phyloP scores from a whole-genome alignment of 73 alveolate genomes.

The Breviolum minutum region DNA sequence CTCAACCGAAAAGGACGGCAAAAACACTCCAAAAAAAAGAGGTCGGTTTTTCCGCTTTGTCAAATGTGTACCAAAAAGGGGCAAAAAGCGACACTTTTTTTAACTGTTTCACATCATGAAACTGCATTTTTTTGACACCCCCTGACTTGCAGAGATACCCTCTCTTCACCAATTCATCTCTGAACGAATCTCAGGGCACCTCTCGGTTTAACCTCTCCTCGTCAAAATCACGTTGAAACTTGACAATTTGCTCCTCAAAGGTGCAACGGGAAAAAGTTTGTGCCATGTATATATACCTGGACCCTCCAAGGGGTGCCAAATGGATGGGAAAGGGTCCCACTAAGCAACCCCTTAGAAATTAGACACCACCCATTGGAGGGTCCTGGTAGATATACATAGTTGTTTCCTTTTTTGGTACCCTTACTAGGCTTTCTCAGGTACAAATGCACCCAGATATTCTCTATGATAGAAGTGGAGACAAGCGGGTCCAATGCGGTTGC shows the following conservation, averaged over 20 bases:
- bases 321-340: too few species aligned
- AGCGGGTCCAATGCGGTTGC: too few species aligned
- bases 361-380: too few species aligned
- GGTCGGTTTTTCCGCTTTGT: neutral
- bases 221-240: constrained; percentile 91
- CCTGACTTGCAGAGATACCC: neutral
- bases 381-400: neutral
- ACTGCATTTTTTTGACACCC: too few species aligned
- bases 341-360: too few species aligned
- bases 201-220: constrained; percentile 87
- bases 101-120: too few species aligned
- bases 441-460: too few species aligned
- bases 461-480: neutral
- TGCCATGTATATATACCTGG: too few species aligned
- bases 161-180: neutral
- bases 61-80: neutral
- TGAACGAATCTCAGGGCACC: neutral
- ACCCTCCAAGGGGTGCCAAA: neutral
- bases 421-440: neutral
- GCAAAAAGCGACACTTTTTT: neutral
- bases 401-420: neutral
- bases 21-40: too few species aligned
- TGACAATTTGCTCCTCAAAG: constrained; percentile 59
- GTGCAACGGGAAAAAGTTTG: neutral
- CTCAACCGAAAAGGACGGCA: neutral